phyloP scores from a whole-genome alignment of 2,329 filamentous ascomycete species.

The Penicillium sclerotigenum region DNA sequence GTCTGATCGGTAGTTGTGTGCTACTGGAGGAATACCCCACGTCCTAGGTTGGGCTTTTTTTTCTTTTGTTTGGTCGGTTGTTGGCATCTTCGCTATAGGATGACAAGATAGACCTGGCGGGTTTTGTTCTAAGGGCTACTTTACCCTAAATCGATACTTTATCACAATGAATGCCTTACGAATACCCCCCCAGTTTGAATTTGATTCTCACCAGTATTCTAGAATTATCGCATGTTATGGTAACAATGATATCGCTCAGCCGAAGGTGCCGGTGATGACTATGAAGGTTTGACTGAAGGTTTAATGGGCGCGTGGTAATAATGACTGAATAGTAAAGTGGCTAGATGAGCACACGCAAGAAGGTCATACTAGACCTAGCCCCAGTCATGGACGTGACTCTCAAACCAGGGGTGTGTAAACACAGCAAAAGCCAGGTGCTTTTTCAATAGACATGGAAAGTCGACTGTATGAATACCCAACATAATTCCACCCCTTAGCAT shows the following conservation, averaged over 20 bases:
- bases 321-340: not conserved
- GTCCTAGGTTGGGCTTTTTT: conserved; percentile 6
- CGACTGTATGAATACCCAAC: not conserved
- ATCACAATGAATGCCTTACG: not conserved
- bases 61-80: conserved; percentile 16
- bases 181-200: too few relatives aligned
- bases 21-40: conserved; percentile 1
- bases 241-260: conserved; percentile 6
- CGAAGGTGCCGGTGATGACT: not conserved
- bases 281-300: not conserved
- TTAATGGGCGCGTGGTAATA: not conserved
- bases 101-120: conserved; percentile 16
- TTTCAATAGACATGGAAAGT: not conserved
- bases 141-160: conserved; percentile 17
- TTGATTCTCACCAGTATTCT: too few relatives aligned
- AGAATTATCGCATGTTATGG: not conserved
- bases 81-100: conserved; percentile 11
- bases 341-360: not conserved
- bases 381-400: not conserved
- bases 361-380: not conserved
- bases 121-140: conserved; percentile 22
- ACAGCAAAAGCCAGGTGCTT: not conserved
- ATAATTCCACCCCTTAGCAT: too few relatives aligned
- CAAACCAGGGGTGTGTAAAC: not conserved
- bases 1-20: not conserved